A percentile compares a stretch with the other conserved stretches of the same genome.
Conservation (phyloP, 208 protist genomes). For the Acanthamoeba healyi region DNA sequence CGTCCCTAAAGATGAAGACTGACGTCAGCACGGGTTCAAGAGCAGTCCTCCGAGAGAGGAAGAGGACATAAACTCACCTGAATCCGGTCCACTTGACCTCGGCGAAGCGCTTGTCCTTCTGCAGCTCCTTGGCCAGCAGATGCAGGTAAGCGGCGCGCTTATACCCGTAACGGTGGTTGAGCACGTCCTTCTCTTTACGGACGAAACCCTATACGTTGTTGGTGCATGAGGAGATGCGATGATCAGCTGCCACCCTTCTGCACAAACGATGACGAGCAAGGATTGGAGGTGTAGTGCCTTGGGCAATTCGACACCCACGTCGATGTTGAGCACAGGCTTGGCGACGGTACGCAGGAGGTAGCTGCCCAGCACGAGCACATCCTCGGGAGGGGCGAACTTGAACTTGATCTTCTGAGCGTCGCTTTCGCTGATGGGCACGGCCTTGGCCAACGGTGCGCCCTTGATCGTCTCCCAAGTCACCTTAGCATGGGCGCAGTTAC, state of each 20-base stretch:
- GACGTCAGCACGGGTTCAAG: too few species aligned
- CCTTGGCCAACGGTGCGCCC: background rate
- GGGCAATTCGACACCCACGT: constrained; percentile 48
- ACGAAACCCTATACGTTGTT: background rate
- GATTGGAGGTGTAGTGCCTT: background rate
- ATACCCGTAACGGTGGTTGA: constrained; percentile 54
- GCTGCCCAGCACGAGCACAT: constrained; percentile 64
- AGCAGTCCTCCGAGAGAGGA: background rate
- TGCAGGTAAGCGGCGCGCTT: constrained; percentile 59
- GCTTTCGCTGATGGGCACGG: constrained; percentile 28
- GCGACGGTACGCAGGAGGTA: constrained; percentile 64
- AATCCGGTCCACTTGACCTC: constrained; percentile 53
- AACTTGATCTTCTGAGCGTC: constrained; percentile 49
- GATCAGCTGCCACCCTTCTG: background rate
- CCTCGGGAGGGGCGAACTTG: constrained; percentile 54
- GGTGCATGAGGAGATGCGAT: too few species aligned
- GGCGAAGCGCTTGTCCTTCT: constrained; percentile 58
- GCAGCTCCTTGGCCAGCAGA: constrained; percentile 24
- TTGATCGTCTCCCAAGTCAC: constrained; percentile 47
- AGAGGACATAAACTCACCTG: background rate
- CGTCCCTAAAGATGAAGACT: background rate
- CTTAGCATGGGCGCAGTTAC: background rate
- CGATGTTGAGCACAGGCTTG: constrained; percentile 69
- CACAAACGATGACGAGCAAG: background rate
- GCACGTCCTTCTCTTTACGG: constrained; percentile 39